Percentiles rank a stretch among this genome's conserved stretches.
These are phyloP conservation scores for Senna tora DNA, from an alignment of 306 rosid species.

Conservation along the genomic window DNA sequence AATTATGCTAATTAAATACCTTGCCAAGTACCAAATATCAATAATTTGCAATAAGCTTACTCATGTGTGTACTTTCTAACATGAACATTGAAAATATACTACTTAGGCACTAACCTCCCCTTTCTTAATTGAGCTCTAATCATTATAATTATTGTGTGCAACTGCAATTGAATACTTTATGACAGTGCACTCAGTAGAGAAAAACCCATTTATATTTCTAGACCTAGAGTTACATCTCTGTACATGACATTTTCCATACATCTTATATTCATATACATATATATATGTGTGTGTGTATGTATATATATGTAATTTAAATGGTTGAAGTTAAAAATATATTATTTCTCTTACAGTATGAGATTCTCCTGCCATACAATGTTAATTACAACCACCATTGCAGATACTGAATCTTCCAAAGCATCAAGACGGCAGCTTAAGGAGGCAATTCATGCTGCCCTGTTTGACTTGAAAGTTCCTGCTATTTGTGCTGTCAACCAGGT, in stretches of 20 bases:
- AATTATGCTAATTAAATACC: not conserved
- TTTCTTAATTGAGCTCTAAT: not conserved
- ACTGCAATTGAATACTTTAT: not conserved
- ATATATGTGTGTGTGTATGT: too few relatives aligned
- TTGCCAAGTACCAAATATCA: not conserved
- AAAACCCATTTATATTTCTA: conserved; percentile 6
- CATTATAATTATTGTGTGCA: conserved; percentile 13
- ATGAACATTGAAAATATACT: conserved; percentile 18
- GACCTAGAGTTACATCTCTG: not conserved
- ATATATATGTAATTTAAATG: not conserved
- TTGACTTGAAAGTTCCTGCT: conserved; percentile 87
- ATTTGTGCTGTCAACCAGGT: conserved; percentile 95
- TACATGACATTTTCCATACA: not conserved
- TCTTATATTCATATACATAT: conserved; percentile 23
- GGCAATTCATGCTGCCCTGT: conserved; percentile 65
- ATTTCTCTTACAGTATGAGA: conserved; percentile 1
- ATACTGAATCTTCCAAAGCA: conserved; percentile 84
- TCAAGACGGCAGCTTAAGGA: conserved; percentile 86
- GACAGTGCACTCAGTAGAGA: not conserved
- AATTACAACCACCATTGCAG: conserved; percentile 46
- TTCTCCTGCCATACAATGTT: conserved; percentile 2
- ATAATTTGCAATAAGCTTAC: conserved; percentile 12
- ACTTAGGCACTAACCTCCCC: not conserved
- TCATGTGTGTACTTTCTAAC: not conserved
- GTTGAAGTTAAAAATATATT: not conserved